phyloP scores from a whole-genome alignment of 805 yeast species.

The Tetrapisispora namnaoensis region DNA sequence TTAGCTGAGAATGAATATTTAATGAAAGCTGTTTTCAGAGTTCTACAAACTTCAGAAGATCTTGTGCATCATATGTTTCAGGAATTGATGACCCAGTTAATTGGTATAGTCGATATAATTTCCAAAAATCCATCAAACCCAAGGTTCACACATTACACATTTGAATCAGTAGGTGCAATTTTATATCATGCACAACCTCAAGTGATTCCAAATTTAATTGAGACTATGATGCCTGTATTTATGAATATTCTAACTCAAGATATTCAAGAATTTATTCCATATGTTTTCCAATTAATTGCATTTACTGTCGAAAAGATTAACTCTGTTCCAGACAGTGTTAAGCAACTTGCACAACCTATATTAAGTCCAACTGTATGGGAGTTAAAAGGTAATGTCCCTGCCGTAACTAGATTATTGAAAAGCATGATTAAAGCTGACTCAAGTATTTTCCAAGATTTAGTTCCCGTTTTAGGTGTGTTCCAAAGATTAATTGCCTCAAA shows the following conservation, averaged over 20 bases:
- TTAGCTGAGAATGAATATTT: slow-evolving; percentile 91
- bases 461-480: slow-evolving; percentile 90
- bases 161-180: slow-evolving; percentile 77
- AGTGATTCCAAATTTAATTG: slow-evolving; percentile 26
- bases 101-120: slow-evolving; percentile 59
- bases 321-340: slow-evolving; percentile 55
- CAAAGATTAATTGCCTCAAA: slow-evolving; percentile 85
- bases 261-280: slow-evolving; percentile 90
- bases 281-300: slow-evolving; percentile 83
- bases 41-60: slow-evolving; percentile 63
- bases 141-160: slow-evolving; percentile 78
- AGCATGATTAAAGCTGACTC: slow-evolving; percentile 44
- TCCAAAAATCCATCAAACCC: slow-evolving; percentile 93
- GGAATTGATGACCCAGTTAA: slow-evolving; percentile 50
- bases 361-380: slow-evolving; percentile 94
- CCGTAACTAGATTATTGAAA: slow-evolving; percentile 69
- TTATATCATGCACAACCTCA: slow-evolving; percentile 40
- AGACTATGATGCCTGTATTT: slow-evolving; percentile 54
- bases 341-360: slow-evolving; percentile 65
- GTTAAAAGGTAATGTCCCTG: slow-evolving; percentile 85
- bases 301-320: slow-evolving; percentile 50
- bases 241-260: slow-evolving; percentile 66
- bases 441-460: slow-evolving; percentile 35
- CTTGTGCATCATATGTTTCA: slow-evolving; percentile 38
- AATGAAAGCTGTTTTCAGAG: slow-evolving; percentile 81